Percentiles rank a stretch among this genome's conserved stretches.
Conservation (phyloP, 306 rosid species). For the Quercus cerris region DNA sequence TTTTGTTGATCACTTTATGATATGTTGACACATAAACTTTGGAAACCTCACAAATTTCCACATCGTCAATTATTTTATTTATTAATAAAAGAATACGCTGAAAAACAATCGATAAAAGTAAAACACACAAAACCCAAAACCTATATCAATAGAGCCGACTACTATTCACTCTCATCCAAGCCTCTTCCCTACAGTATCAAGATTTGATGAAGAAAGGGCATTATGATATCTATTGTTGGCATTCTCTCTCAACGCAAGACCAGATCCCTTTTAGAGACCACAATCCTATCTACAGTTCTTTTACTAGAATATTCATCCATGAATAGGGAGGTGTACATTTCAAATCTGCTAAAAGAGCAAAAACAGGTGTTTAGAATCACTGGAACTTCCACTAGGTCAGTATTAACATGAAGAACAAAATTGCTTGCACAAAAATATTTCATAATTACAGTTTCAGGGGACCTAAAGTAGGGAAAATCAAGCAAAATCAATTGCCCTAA, state of each 20-base stretch:
- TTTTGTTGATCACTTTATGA: too few relatives aligned
- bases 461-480: background rate
- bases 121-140: too few relatives aligned
- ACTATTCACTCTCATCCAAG: too few relatives aligned
- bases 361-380: background rate
- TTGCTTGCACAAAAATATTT: background rate
- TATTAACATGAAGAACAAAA: background rate
- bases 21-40: too few relatives aligned
- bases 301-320: slow-evolving; percentile 88
- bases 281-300: slow-evolving; percentile 56
- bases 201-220: slow-evolving; percentile 37
- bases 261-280: slow-evolving; percentile 65
- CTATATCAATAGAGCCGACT: too few relatives aligned
- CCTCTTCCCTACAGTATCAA: too few relatives aligned
- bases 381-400: background rate
- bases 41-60: too few relatives aligned
- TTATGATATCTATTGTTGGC: slow-evolving; percentile 57
- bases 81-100: too few relatives aligned
- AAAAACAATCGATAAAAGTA: too few relatives aligned
- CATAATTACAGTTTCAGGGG: background rate
- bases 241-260: slow-evolving; percentile 42
- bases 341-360: slow-evolving; percentile 42
- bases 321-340: slow-evolving; percentile 24
- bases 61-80: too few relatives aligned
- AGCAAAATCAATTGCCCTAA: background rate